These are phyloP conservation scores for Pseudogymnoascus sp. DNA, from an alignment of 2,329 filamentous ascomycete genomes.

Conservation along the genomic window DNA sequence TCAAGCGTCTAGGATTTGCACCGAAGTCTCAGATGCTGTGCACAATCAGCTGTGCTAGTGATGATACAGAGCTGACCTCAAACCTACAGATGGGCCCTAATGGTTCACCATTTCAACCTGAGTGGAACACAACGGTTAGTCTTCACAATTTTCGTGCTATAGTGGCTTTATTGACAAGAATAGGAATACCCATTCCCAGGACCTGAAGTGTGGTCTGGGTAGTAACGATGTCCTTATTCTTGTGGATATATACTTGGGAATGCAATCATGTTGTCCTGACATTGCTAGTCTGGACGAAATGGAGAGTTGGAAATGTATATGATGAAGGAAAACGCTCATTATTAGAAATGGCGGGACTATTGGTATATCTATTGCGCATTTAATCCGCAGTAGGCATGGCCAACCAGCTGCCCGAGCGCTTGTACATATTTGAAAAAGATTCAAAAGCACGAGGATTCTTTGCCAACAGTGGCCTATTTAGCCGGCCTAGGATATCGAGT, in stretches of 20 bases:
- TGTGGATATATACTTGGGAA: not conserved
- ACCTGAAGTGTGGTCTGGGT: constrained; percentile 8
- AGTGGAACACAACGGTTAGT: constrained; percentile 1
- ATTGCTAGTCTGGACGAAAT: not conserved
- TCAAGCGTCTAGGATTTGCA: not conserved
- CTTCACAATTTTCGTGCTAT: not conserved
- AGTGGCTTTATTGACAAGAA: not conserved
- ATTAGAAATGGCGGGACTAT: not conserved
- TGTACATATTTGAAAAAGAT: not conserved
- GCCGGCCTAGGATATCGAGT: not conserved
- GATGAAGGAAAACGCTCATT: not conserved
- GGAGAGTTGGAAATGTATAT: not conserved
- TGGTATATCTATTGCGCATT: not conserved
- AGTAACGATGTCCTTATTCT: not conserved
- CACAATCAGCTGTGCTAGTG: not conserved
- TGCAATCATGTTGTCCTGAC: not conserved
- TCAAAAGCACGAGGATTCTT: not conserved
- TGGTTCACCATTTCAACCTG: not conserved
- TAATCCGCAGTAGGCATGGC: not conserved
- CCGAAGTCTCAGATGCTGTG: constrained; percentile 6
- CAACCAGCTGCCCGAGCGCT: not conserved
- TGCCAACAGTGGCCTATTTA: not conserved
- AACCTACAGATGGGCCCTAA: not conserved
- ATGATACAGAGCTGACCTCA: not conserved
- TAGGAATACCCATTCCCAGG: constrained; percentile 12